phyloP scores from a whole-genome alignment of 1,284 basidiomycete species.

The Apiotrichum montevideense region DNA sequence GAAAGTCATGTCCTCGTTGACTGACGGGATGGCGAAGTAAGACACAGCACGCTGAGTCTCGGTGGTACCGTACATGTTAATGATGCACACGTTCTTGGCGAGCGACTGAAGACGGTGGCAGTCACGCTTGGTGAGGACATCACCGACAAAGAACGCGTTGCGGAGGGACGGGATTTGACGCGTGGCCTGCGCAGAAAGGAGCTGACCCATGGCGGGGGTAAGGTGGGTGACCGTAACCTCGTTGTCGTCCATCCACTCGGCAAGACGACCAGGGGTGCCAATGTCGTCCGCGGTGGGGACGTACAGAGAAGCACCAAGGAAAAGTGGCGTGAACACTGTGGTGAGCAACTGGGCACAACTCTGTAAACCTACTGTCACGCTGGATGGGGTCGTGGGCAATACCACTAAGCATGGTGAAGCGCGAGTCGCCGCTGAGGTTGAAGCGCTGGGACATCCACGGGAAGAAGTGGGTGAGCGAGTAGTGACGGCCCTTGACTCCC shows the following conservation, averaged over 20 bases:
- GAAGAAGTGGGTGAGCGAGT: slow-evolving; percentile 97
- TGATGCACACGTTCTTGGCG: slow-evolving; percentile 85
- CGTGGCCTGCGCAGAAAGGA: slow-evolving; percentile 91
- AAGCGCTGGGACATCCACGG: slow-evolving; percentile 98
- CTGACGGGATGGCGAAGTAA: slow-evolving; percentile 88
- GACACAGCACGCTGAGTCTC: slow-evolving; percentile 99
- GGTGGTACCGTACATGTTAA: slow-evolving; percentile 99
- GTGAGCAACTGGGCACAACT: not conserved
- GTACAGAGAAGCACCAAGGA: slow-evolving; percentile 92
- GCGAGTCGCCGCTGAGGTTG: slow-evolving; percentile 65
- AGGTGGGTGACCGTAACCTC: slow-evolving; percentile 90
- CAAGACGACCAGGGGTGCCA: slow-evolving; percentile 89
- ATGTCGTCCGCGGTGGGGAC: slow-evolving; percentile 98
- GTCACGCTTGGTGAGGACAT: slow-evolving; percentile 96
- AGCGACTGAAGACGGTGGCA: slow-evolving; percentile 91
- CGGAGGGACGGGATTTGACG: slow-evolving; percentile 79
- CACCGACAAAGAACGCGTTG: slow-evolving; percentile 99
- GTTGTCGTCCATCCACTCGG: slow-evolving; percentile 96
- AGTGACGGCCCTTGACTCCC: slow-evolving; percentile 92
- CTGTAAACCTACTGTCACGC: slow-evolving; percentile 59
- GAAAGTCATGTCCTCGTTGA: slow-evolving; percentile 81
- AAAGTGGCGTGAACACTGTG: slow-evolving; percentile 86
- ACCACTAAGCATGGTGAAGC: slow-evolving; percentile 97
- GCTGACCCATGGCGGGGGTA: slow-evolving; percentile 98
- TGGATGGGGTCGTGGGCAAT: slow-evolving; percentile 99